A percentile compares a stretch with the other conserved stretches of the same genome.
Conservation (phyloP, 2,329 filamentous ascomycete genomes). For the Ophioceras dolichostomum region DNA sequence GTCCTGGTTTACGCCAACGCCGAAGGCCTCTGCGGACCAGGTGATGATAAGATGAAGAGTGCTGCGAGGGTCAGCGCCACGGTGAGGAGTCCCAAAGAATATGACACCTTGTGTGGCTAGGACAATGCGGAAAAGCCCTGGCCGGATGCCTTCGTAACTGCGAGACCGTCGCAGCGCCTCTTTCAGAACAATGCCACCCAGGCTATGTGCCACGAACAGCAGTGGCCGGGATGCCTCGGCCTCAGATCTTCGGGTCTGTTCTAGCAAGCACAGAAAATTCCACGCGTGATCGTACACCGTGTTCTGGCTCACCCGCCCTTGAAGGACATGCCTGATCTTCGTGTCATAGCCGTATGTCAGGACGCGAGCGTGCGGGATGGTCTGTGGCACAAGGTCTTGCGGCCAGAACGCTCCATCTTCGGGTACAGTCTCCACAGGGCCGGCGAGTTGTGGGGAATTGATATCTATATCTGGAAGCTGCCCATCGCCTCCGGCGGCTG, state of each 20-base stretch:
- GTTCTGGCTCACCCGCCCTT: conserved; percentile 2
- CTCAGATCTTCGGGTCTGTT: conserved; percentile 12
- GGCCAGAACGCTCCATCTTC: conserved; percentile 11
- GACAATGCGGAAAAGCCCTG: conserved; percentile 8
- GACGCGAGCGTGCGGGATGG: conserved; percentile 11
- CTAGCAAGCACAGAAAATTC: conserved; percentile 20
- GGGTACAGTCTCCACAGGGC: no score
- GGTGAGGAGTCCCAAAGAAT: conserved; percentile 22
- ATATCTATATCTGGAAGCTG: no score
- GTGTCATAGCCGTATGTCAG: conserved; percentile 17
- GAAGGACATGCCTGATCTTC: conserved; percentile 9
- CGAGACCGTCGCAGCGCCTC: conserved; percentile 9
- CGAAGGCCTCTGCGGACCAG: conserved; percentile 6
- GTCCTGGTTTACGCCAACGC: conserved; percentile 17
- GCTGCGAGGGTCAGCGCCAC: conserved; percentile 12
- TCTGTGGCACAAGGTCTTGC: conserved; percentile 10
- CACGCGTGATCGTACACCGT: conserved; percentile 19
- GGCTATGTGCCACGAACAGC: conserved; percentile 19
- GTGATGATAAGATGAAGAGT: conserved; percentile 9
- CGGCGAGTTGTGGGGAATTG: no score
- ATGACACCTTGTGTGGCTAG: conserved; percentile 14
- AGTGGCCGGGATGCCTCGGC: conserved; percentile 11
- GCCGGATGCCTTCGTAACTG: conserved; percentile 1
- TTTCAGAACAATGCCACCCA: conserved; percentile 21
- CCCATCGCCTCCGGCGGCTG: no score